Percentiles rank a stretch among this genome's conserved stretches.
Evolutionary conservation across 2,329 filamentous ascomycete genomes (phyloP).

Genomic region (Colletotrichum eremochloae): DNA sequence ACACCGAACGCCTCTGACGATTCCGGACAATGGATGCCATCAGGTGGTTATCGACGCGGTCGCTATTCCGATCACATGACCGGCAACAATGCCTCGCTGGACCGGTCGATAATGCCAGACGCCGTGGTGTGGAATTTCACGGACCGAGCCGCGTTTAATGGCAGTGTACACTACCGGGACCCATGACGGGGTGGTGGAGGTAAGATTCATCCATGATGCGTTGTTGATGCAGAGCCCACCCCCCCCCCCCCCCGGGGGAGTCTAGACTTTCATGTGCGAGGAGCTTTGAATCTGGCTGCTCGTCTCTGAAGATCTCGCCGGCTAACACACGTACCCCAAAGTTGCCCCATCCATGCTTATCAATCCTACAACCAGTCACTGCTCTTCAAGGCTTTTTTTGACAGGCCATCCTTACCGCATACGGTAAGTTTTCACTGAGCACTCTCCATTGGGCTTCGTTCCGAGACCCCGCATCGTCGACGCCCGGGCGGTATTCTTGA

Average conservation of each 20-base stretch:
- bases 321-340: conserved; percentile 6
- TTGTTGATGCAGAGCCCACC: conserved; percentile 1
- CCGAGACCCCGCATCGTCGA: conserved; percentile 6
- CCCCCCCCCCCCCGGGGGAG: background rate
- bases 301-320: conserved; percentile 6
- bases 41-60: conserved; percentile 30
- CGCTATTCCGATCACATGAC: conserved; percentile 40
- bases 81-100: conserved; percentile 1
- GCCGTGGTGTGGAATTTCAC: conserved; percentile 16
- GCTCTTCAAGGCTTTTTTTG: background rate
- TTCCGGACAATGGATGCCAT: conserved; percentile 16
- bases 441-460: conserved; percentile 3
- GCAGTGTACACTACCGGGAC: background rate
- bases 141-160: conserved; percentile 23
- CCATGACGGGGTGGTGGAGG: background rate
- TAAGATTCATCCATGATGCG: conserved; percentile 16
- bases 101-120: conserved; percentile 12
- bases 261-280: conserved; percentile 11
- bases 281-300: background rate
- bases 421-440: conserved; percentile 24
- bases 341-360: conserved; percentile 14
- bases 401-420: conserved; percentile 12
- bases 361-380: background rate
- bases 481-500: background rate
- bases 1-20: conserved; percentile 23